A percentile compares a stretch with the other conserved stretches of the same genome.
Evolutionary conservation across 2,329 filamentous ascomycete genomes (phyloP).

Genomic region (Emergomyces orientalis): DNA sequence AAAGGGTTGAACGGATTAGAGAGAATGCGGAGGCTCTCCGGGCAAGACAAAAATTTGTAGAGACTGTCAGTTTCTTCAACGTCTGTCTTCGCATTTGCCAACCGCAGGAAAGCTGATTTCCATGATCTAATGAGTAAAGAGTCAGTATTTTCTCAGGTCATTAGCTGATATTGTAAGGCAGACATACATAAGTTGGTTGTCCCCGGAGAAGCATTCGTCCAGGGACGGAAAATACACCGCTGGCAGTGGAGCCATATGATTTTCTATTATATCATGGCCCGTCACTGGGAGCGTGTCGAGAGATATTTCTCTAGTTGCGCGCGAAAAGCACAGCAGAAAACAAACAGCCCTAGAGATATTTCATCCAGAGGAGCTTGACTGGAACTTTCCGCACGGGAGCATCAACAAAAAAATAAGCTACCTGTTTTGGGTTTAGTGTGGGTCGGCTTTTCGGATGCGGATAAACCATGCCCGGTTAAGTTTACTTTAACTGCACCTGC

Average conservation of each 20-base stretch:
- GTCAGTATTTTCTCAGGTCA: conserved; percentile 13
- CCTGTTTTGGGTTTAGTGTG: conserved; percentile 26
- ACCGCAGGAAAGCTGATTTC: conserved; percentile 47
- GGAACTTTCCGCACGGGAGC: conserved; percentile 9
- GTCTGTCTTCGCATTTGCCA: conserved; percentile 34
- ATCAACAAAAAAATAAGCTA: conserved; percentile 30
- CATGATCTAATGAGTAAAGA: conserved; percentile 45
- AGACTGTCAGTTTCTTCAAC: conserved; percentile 50
- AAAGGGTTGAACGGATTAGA: conserved; percentile 62
- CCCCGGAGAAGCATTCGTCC: conserved; percentile 73
- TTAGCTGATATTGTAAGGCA: conserved; percentile 1
- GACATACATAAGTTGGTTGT: conserved; percentile 65
- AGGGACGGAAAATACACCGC: conserved; percentile 76
- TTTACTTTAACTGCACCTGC: too few species aligned
- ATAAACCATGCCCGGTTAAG: too few species aligned
- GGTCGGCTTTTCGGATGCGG: too few species aligned
- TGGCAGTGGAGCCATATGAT: conserved; percentile 58
- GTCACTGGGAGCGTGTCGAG: not conserved
- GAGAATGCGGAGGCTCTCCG: conserved; percentile 59
- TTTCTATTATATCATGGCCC: conserved; percentile 33
- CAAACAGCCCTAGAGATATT: not conserved
- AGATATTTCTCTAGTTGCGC: not conserved
- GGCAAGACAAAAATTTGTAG: conserved; percentile 60
- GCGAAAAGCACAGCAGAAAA: not conserved
- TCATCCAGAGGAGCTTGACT: too few species aligned